phyloP scores from a whole-genome alignment of 352 stramenopile species.

The Phytopythium vexans region DNA sequence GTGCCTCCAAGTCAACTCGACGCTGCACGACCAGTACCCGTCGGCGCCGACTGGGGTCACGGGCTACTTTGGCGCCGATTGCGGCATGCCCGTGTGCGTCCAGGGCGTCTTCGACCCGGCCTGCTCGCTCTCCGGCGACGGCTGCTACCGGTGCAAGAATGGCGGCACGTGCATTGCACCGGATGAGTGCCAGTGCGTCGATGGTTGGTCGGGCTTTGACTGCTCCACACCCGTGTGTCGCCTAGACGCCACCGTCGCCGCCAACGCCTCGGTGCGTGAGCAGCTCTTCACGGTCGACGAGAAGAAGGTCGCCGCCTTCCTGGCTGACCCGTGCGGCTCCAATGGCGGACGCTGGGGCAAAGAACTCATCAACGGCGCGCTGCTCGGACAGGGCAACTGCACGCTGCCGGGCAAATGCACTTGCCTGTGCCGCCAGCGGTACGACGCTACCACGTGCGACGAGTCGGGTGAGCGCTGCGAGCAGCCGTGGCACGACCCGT shows the following conservation, averaged over 20 bases:
- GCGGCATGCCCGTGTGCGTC: slow-evolving; percentile 93
- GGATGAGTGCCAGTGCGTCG: slow-evolving; percentile 89
- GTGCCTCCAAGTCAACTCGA: slow-evolving; percentile 88
- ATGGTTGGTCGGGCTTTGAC: slow-evolving; percentile 94
- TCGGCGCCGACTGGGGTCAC: slow-evolving; percentile 82
- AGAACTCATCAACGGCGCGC: slow-evolving; percentile 64
- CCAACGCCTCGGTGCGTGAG: slow-evolving; percentile 54
- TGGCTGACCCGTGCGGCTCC: slow-evolving; percentile 92
- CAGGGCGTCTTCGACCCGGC: slow-evolving; percentile 94
- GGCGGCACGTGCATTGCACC: slow-evolving; percentile 89
- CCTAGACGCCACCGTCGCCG: slow-evolving; percentile 21
- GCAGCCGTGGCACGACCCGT: slow-evolving; percentile 79
- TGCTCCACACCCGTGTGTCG: slow-evolving; percentile 91
- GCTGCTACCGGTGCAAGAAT: slow-evolving; percentile 95
- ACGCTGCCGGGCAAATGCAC: slow-evolving; percentile 89
- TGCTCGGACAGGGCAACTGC: slow-evolving; percentile 91
- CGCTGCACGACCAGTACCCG: slow-evolving; percentile 74
- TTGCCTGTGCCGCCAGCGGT: slow-evolving; percentile 88
- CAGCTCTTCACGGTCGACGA: slow-evolving; percentile 95
- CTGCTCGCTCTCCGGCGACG: slow-evolving; percentile 72
- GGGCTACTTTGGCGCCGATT: slow-evolving; percentile 92
- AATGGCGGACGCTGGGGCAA: slow-evolving; percentile 70
- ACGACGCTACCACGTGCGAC: slow-evolving; percentile 64
- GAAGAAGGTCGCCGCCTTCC: slow-evolving; percentile 89
- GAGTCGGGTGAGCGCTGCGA: slow-evolving; percentile 76